Evolutionary conservation across 305 asterid species (phyloP), one percentile per base, ranked within the genome.

Genomic region (Striga hermonthica): DNA sequence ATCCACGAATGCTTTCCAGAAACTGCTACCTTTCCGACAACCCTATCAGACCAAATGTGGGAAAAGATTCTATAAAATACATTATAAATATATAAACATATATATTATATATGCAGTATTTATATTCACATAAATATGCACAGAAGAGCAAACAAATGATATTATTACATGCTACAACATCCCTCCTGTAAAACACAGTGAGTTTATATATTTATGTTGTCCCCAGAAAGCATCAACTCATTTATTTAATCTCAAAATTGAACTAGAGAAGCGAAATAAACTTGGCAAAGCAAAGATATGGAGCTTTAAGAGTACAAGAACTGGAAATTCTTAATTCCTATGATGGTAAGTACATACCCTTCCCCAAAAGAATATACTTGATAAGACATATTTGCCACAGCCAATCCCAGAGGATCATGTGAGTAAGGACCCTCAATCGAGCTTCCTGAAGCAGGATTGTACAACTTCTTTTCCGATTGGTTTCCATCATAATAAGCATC

Each of bases 1-100:
- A 86, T 71, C 99, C 99, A 93, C 62, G 82, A 77, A 81, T 90
- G 93, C 84, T 86, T 88, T 78, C 97, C 99, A 49, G 95, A 80
- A 78, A 88, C 82, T 67, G 97, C 99, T 54, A 88, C 93, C 67
- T 85, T 80, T 73, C 99, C 97, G 60, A 93, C 86, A 78, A 85
- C 77, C 80, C 99, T 90, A 83, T 72, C 50, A 68, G 74, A 63
- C 39, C 68, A 60, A 75, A 73, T 73, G 9, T 10, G 68, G 9
- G 48, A 66, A 52, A 66, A 7, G 12, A 36, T 52, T 53, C 35
- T 45, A 6, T 45, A 3, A 43, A 4, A 59, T 3, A 49, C 1
- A 22, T 22, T 1, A 22, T 22, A 22, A 22, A 22, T 22, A 22
- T 22, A 22, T 22, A 22, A 22, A 22, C 31, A 22, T 22, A 22